phyloP scores from a whole-genome alignment of 78 protist genomes.

The Polysphondylium violaceum region DNA sequence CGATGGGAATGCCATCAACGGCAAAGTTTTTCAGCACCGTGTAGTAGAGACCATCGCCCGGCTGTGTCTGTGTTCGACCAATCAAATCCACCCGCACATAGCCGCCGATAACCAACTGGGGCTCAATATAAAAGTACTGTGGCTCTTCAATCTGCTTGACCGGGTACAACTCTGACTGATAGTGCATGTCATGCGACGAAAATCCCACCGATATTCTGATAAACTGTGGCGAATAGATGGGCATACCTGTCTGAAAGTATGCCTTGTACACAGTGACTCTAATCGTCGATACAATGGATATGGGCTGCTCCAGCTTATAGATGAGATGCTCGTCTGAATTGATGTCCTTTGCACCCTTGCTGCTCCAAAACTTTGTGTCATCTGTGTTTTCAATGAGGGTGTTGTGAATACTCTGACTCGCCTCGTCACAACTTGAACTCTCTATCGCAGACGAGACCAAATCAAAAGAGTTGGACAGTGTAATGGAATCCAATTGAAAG shows the following conservation, averaged over 20 bases:
- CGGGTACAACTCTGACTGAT: constrained; percentile 21
- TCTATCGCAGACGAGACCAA: constrained; percentile 3
- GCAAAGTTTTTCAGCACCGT: constrained; percentile 37
- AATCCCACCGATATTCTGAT: constrained; percentile 50
- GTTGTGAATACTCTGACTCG: constrained; percentile 50
- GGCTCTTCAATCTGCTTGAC: constrained; percentile 45
- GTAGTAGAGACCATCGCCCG: constrained; percentile 26
- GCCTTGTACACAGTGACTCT: constrained; percentile 42
- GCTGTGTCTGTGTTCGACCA: constrained; percentile 60
- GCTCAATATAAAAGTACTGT: constrained; percentile 54
- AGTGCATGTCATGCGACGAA: constrained; percentile 36
- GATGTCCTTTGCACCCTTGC: constrained; percentile 17
- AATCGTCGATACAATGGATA: constrained; percentile 60
- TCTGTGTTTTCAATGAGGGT: constrained; percentile 4
- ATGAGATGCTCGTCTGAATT: constrained; percentile 25
- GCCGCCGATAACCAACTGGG: constrained; percentile 46
- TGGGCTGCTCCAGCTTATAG: constrained; percentile 50
- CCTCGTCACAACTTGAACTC: constrained; percentile 22
- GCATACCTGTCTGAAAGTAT: constrained; percentile 30
- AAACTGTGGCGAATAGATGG: constrained; percentile 48
- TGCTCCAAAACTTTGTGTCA: constrained; percentile 44
- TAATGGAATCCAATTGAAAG: constrained; percentile 42
- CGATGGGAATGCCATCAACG: constrained; percentile 52
- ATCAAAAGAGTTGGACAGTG: constrained; percentile 29
- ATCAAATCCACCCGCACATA: constrained; percentile 37